Base-by-base conservation (phyloP, 352 stramenopile genomes). In the Aphanomyces invadans region DNA sequence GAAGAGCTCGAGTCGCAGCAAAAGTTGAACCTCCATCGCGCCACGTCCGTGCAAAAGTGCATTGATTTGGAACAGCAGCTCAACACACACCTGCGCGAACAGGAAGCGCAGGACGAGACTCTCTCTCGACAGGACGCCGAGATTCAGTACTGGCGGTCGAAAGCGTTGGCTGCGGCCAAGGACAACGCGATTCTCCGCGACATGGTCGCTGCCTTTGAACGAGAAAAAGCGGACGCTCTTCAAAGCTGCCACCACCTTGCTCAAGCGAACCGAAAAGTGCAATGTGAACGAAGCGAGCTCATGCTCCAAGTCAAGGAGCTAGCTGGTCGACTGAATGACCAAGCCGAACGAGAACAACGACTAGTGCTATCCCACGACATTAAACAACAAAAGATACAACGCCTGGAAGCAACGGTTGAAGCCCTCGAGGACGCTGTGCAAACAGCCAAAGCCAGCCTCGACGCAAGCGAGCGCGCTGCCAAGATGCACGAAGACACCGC, bases 371-470 rank as follows among this genome's bases (percentile, higher is more conserved):
- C 54, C 0, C 33, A 62, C 54, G 54, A 62, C 25, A 48, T 62
- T n/a, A 62, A 62, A 32, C 54, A 48, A 19, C 54, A 62, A 21
- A 62, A 62, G 54, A 62, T 62, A n/a, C 54, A 62, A 36, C 54
- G 54, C n/a, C 54, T 62, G 7, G 54, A 62, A 62, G 54, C 31
- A n/a, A 28, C 11, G 12, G 32, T 48, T 5, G 54, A 17, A 23
- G 54, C 33, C 5, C 32, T 62, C 4, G 32, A 62, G 25, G 54
- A 42, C 10, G 54, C 31, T 12, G 19, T 46, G 25, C 25, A 17
- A 21, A 4, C n/a, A 4, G 28, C 54, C 19, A 36, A 44, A 19
- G 54, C n/a, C 19, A 32, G 10, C 9, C 36, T 31, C n/a, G 21
- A n/a, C 31, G 32, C 4, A 25, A 42, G 28, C 25, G 54, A 17